A percentile compares a stretch with the other conserved stretches of the same genome.
phyloP scores from a whole-genome alignment of 257 asterid genomes.

The Parsonsia alboflavescens region DNA sequence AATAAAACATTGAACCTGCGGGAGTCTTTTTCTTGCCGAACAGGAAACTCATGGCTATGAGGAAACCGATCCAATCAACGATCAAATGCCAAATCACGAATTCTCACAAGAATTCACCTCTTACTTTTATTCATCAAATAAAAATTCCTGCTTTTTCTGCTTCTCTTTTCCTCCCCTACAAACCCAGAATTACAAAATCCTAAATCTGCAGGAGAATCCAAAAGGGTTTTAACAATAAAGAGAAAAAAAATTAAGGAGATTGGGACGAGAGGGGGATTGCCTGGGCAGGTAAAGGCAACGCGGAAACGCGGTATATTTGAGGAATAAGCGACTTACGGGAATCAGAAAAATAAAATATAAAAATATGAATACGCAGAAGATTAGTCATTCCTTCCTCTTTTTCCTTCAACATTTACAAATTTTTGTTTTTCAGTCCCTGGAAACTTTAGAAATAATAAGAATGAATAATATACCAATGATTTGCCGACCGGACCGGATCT shows the following conservation, averaged over 20 bases:
- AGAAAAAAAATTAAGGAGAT: not conserved
- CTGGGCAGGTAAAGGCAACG: not conserved
- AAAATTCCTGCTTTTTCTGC: not conserved
- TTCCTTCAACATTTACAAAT: not conserved
- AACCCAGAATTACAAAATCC: not conserved
- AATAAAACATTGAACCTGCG: conserved; percentile 50
- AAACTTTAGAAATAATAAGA: not conserved
- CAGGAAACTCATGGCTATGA: conserved; percentile 69
- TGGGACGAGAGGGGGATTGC: not conserved
- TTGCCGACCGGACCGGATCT: too few relatives aligned
- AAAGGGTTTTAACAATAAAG: not conserved
- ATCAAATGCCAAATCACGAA: not conserved
- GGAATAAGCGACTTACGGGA: not conserved
- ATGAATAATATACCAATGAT: too few relatives aligned
- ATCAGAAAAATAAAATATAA: not conserved
- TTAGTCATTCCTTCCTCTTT: not conserved
- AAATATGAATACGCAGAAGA: not conserved
- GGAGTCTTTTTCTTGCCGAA: conserved; percentile 93
- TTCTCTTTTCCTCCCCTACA: not conserved
- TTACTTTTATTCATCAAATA: not conserved
- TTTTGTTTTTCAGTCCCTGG: not conserved
- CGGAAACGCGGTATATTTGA: not conserved
- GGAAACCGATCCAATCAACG: not conserved
- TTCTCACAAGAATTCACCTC: not conserved
- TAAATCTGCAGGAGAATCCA: not conserved